Percentiles rank a stretch among this genome's conserved stretches.
Evolutionary conservation across 257 asterid species (phyloP).

Genomic region (Lavandula angustifolia): DNA sequence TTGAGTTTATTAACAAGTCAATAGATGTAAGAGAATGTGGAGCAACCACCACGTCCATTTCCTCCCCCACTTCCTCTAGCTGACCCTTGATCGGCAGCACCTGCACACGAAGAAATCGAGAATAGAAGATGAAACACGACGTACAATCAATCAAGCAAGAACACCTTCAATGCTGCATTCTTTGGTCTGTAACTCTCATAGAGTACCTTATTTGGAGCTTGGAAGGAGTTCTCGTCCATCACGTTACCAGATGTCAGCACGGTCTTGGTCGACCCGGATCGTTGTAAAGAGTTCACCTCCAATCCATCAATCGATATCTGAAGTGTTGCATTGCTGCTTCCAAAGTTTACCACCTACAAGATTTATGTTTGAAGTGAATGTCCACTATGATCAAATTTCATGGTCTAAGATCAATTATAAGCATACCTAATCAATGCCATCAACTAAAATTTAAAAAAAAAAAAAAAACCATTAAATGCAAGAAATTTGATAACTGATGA

Average conservation of each 20-base stretch:
- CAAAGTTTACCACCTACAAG: slow-evolving; percentile 72
- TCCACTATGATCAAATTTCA: no score
- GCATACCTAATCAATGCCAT: no score
- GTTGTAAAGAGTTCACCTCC: slow-evolving; percentile 41
- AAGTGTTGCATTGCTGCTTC: slow-evolving; percentile 48
- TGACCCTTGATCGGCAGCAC: slow-evolving; percentile 48
- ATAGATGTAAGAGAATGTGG: slow-evolving; percentile 61
- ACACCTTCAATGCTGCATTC: neutral
- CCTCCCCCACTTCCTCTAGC: slow-evolving; percentile 48
- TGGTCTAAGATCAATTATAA: no score
- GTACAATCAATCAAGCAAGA: neutral
- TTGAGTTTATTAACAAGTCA: slow-evolving; percentile 44
- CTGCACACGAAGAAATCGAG: slow-evolving; percentile 37
- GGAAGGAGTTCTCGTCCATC: slow-evolving; percentile 81
- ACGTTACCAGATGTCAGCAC: slow-evolving; percentile 54
- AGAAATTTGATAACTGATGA: neutral
- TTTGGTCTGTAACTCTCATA: neutral
- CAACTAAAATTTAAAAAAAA: no score
- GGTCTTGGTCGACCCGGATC: slow-evolving; percentile 49
- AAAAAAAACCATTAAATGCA: no score
- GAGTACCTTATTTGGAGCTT: slow-evolving; percentile 62
- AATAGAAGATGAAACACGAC: neutral
- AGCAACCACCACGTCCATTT: slow-evolving; percentile 49
- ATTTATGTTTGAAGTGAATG: slow-evolving; percentile 11
- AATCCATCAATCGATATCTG: slow-evolving; percentile 50